A percentile compares a stretch with the other conserved stretches of the same genome.
Conservation (phyloP, 345 rosid genomes). For the Erodium maritimum region DNA sequence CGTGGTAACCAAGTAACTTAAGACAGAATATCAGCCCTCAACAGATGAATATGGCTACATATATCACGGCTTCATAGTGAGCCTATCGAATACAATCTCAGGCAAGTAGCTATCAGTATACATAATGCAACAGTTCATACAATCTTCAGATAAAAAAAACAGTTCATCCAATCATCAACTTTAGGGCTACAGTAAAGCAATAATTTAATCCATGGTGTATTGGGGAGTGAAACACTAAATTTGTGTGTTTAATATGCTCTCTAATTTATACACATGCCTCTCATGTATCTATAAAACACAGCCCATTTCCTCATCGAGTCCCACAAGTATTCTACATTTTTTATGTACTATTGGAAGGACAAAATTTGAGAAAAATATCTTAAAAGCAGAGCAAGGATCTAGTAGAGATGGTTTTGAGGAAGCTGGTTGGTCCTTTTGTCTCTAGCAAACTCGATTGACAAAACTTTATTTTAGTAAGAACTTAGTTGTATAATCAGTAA, state of each 20-base stretch:
- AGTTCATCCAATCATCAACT: neutral
- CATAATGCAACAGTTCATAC: neutral
- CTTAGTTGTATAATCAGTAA: neutral
- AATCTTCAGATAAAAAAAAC: no score
- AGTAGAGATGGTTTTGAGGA: neutral
- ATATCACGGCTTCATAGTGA: neutral
- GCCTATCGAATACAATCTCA: neutral
- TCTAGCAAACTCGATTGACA: slow-evolving; percentile 1
- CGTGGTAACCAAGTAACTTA: neutral
- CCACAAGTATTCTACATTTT: neutral
- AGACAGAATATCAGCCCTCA: neutral
- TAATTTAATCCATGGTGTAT: neutral
- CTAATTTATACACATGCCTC: neutral
- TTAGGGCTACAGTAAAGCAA: neutral
- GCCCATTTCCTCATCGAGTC: neutral
- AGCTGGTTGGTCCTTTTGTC: neutral
- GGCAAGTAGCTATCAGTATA: neutral
- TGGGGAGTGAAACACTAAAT: neutral
- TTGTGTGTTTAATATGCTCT: neutral
- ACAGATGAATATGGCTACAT: neutral
- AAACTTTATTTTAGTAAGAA: neutral
- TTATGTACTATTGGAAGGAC: neutral
- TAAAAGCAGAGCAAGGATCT: neutral
- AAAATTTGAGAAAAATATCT: neutral
- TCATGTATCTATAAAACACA: neutral